Evolutionary conservation across 1,284 basidiomycete genomes (phyloP).

Genomic region (Moesziomyces parantarcticus): DNA sequence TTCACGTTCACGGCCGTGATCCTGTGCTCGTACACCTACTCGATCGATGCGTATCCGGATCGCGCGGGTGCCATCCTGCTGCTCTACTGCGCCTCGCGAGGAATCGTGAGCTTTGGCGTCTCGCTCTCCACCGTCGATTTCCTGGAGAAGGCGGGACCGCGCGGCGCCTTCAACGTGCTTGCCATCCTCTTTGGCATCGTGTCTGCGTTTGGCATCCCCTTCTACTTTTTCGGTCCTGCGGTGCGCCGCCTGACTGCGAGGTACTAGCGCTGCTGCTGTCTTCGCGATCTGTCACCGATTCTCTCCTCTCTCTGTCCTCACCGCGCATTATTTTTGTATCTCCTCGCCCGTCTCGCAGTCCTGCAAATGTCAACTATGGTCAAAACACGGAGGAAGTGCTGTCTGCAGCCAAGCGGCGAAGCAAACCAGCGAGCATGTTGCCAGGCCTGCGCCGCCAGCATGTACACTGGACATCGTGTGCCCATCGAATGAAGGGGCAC

Average conservation of each 20-base stretch:
- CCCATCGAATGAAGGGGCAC: too few relatives aligned
- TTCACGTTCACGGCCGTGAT: conserved; percentile 5
- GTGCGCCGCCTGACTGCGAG: conserved; percentile 5
- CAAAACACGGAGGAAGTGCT: too few relatives aligned
- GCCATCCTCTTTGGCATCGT: conserved; percentile 6
- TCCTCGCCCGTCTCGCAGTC: too few relatives aligned
- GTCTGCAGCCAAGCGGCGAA: too few relatives aligned
- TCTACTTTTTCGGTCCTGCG: conserved; percentile 6
- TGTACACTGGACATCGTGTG: too few relatives aligned
- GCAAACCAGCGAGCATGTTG: too few relatives aligned
- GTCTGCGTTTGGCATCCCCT: conserved; percentile 5
- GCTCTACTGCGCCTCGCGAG: conserved; percentile 5
- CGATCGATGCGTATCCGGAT: conserved; percentile 4
- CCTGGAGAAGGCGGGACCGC: conserved; percentile 1
- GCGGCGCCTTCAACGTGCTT: conserved; percentile 5
- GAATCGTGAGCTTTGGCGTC: conserved; percentile 2
- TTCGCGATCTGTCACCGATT: background rate
- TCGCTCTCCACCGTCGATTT: conserved; percentile 2
- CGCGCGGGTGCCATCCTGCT: conserved; percentile 1
- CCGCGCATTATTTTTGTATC: too few relatives aligned
- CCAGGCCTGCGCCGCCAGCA: too few relatives aligned
- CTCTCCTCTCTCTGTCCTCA: too few relatives aligned
- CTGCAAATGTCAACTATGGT: too few relatives aligned
- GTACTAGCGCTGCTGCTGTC: background rate
- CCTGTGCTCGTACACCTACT: conserved; percentile 3